Percentiles rank a stretch among this genome's conserved stretches.
phyloP scores from a whole-genome alignment of 139 green algal species.

The Chara braunii region DNA sequence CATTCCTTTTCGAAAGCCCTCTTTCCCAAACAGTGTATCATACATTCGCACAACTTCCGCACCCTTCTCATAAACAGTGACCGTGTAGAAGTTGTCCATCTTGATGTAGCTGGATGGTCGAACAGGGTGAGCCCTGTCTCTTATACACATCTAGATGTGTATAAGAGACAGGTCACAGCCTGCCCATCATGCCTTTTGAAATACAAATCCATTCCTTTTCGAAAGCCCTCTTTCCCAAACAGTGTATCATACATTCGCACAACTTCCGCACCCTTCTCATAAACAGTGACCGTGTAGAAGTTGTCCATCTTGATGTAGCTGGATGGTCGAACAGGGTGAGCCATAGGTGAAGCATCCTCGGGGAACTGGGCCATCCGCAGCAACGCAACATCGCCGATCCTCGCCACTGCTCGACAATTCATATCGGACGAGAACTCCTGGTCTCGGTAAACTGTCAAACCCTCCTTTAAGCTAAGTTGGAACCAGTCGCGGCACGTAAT shows the following conservation, averaged over 20 bases:
- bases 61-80: slow-evolving; percentile 64
- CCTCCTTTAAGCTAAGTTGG: slow-evolving; percentile 90
- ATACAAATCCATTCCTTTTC: slow-evolving; percentile 96
- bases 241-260: slow-evolving; percentile 86
- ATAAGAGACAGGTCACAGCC: slow-evolving; percentile 95
- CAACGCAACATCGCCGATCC: slow-evolving; percentile 72
- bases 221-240: slow-evolving; percentile 87
- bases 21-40: slow-evolving; percentile 80
- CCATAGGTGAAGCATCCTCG: slow-evolving; percentile 89
- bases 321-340: slow-evolving; percentile 91
- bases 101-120: no score
- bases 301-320: slow-evolving; percentile 99
- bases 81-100: slow-evolving; percentile 99
- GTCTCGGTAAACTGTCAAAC: slow-evolving; percentile 85
- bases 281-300: slow-evolving; percentile 96
- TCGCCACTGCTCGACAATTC: slow-evolving; percentile 85
- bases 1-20: slow-evolving; percentile 93
- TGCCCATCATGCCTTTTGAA: slow-evolving; percentile 91
- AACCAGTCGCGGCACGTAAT: slow-evolving; percentile 93
- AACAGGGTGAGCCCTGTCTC: no score
- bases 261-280: slow-evolving; percentile 77
- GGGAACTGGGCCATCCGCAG: slow-evolving; percentile 82
- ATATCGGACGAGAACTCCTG: slow-evolving; percentile 89
- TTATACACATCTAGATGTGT: no score
- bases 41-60: slow-evolving; percentile 89